Evolutionary conservation across 306 rosid genomes (phyloP), one percentile per base, ranked within the genome.

Genomic region (Vigna trinervia): DNA sequence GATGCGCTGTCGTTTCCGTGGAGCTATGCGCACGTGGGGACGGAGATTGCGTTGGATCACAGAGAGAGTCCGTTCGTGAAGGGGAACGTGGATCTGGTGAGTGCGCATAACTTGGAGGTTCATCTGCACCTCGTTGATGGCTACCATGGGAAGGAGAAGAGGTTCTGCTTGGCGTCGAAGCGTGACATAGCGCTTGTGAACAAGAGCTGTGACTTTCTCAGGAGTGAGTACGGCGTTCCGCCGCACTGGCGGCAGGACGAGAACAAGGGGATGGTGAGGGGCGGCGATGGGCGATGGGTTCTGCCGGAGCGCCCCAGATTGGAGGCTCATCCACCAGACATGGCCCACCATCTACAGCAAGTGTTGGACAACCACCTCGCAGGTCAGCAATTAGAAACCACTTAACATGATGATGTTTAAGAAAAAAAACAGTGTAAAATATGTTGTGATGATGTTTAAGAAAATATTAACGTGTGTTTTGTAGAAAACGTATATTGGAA

Each of bases 11-110:
- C 81, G 9, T 89, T 91, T 17, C 97, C 97, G 0, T 91, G 97
- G 94, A 89, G 94, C 50, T 91, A 88, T 57, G 92, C 97, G 0
- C 97, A 91, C 38, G 90, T 91, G 20, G 97, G 97, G 0, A 83
- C 46, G 17, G 92, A 88, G 22, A 81, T 89, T 0, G 84, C 75
- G 0, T 28, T 91, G 76, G 90, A 89, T 45, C 93, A 91, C 34
- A 83, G 34, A 0, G 60, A 61, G 0, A 89, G 93, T 20, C 92
- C 96, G 3, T 91, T 81, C 80, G 65, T 87, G 28, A 91, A 84
- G 73, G 53, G 48, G 1, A 87, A 72, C 0, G 85, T 68, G 20
- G 96, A 91, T 72, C 54, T 79, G 3, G 82, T 74, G 5, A 79
- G 92, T 23, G 88, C 88, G 0, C 96, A 91, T 66, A 91, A 91